These are phyloP conservation scores for Madurella mycetomatis DNA, from an alignment of 2,329 filamentous ascomycete species.

Conservation along the genomic window DNA sequence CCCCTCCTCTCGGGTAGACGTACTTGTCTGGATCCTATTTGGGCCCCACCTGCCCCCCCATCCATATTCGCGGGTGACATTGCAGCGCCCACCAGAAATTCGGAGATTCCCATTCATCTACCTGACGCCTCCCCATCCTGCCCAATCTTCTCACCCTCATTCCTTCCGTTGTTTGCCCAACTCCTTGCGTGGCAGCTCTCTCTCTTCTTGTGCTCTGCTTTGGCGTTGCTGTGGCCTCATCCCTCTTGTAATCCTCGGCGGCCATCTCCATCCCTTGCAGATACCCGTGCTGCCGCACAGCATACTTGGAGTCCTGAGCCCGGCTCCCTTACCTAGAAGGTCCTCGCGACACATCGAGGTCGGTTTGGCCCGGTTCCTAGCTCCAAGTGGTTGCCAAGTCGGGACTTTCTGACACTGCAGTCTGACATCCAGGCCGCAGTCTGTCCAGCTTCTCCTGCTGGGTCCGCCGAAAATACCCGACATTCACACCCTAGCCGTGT, in stretches of 20 bases:
- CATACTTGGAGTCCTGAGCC: background rate
- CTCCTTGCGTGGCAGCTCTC: conserved; percentile 11
- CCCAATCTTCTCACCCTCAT: conserved; percentile 12
- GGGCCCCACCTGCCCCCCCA: conserved; percentile 16
- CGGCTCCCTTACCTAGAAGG: background rate
- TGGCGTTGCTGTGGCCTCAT: conserved; percentile 6
- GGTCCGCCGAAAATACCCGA: conserved; percentile 9
- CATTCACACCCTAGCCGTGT: background rate
- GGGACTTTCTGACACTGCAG: conserved; percentile 11
- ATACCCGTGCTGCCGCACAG: conserved; percentile 7
- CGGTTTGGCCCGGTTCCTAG: background rate
- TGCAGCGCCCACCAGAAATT: conserved; percentile 18
- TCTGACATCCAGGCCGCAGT: conserved; percentile 4
- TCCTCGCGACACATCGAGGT: conserved; percentile 4
- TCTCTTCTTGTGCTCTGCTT: conserved; percentile 16
- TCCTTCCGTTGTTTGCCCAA: conserved; percentile 13
- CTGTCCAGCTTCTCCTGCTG: conserved; percentile 7
- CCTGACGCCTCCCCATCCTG: conserved; percentile 13
- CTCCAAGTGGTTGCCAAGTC: background rate
- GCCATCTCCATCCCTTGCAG: conserved; percentile 18
- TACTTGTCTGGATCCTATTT: background rate
- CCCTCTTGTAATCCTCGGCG: conserved; percentile 17
- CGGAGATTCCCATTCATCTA: conserved; percentile 24
- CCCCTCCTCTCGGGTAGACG: too few species aligned
- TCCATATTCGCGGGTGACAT: conserved; percentile 13